Conservation (phyloP, 2,329 filamentous ascomycete genomes). For the Oidium heveae region DNA sequence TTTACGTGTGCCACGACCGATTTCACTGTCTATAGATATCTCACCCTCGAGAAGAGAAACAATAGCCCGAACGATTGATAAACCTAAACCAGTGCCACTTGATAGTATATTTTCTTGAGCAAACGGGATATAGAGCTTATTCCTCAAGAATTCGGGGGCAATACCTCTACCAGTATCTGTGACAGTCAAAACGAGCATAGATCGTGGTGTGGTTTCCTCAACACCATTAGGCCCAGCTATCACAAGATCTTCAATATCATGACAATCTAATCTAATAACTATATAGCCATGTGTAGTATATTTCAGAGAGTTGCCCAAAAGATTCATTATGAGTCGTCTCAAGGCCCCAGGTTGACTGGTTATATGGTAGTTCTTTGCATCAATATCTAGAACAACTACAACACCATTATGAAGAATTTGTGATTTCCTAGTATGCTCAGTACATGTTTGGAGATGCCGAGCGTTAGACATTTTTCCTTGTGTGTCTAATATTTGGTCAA, state of each 20-base stretch:
- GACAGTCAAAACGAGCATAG: constrained; percentile 34
- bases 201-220: constrained; percentile 7
- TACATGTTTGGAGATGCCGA: constrained; percentile 1
- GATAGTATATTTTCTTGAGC: constrained; percentile 36
- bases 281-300: constrained; percentile 31
- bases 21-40: constrained; percentile 30
- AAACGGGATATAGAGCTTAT: constrained; percentile 35
- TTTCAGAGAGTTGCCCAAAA: constrained; percentile 37
- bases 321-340: constrained; percentile 30
- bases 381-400: constrained; percentile 11
- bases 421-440: constrained; percentile 2
- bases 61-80: constrained; percentile 38
- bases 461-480: constrained; percentile 10
- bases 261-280: constrained; percentile 14
- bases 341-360: constrained; percentile 28
- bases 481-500: constrained; percentile 11
- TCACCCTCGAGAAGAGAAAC: constrained; percentile 33
- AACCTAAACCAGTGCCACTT: constrained; percentile 34
- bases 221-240: constrained; percentile 1
- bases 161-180: constrained; percentile 50
- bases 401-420: constrained; percentile 6
- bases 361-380: constrained; percentile 14
- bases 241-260: constrained; percentile 10
- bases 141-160: constrained; percentile 33
- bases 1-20: constrained; percentile 28